phyloP scores from a whole-genome alignment of 345 rosid genomes.

The Hirschfeldia incana region DNA sequence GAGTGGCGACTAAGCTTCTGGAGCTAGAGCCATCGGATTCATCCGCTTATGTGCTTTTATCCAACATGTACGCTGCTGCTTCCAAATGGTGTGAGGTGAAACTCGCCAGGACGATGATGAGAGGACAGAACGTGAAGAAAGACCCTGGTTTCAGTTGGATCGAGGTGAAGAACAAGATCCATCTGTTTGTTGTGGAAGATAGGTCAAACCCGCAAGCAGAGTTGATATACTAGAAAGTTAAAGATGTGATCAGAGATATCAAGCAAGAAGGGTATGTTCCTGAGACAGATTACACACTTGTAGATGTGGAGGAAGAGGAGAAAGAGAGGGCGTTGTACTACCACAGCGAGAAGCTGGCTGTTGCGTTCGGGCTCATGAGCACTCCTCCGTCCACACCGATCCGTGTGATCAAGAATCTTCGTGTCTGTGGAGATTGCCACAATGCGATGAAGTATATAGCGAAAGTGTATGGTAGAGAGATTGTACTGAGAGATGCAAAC shows the following conservation, averaged over 20 bases:
- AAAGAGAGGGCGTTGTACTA: constrained; percentile 45
- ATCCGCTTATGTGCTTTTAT: constrained; percentile 54
- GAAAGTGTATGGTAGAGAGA: constrained; percentile 49
- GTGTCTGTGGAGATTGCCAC: constrained; percentile 57
- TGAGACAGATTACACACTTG: constrained; percentile 50
- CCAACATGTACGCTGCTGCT: constrained; percentile 58
- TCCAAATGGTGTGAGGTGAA: constrained; percentile 52
- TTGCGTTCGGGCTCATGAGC: constrained; percentile 48
- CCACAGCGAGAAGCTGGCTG: constrained; percentile 58
- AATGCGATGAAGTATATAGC: constrained; percentile 46
- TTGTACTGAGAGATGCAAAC: constrained; percentile 55
- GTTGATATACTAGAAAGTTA: constrained; percentile 42
- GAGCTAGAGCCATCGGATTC: constrained; percentile 59
- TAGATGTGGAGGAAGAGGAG: constrained; percentile 60
- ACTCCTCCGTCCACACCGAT: constrained; percentile 46
- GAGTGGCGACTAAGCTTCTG: constrained; percentile 48
- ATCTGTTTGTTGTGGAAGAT: constrained; percentile 57
- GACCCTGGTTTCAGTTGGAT: constrained; percentile 72
- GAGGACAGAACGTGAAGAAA: constrained; percentile 51
- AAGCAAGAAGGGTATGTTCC: constrained; percentile 56
- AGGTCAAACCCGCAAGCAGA: constrained; percentile 46
- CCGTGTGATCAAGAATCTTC: constrained; percentile 51
- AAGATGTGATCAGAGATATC: constrained; percentile 47
- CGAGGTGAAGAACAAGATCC: constrained; percentile 51
- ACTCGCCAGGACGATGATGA: constrained; percentile 47